Evolutionary conservation across 148 eudicot genomes (phyloP), one percentile per base, ranked within the genome.

Genomic region (Linanthus parryae): DNA sequence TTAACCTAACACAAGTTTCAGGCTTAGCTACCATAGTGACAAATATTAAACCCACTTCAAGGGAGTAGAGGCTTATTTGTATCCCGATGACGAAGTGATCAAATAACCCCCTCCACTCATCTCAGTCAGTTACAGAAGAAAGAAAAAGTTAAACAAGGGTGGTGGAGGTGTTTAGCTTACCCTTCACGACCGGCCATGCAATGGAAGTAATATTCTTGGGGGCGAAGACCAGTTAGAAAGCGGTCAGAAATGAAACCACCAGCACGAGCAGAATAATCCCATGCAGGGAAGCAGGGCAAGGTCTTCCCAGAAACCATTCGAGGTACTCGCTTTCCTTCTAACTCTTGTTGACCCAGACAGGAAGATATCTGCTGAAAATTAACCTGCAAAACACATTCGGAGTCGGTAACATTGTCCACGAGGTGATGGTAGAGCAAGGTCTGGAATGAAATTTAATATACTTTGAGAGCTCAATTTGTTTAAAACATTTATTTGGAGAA

Each of bases 131-230:
- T n/a, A n/a, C n/a, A n/a, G n/a, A n/a, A n/a, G n/a, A n/a, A n/a
- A n/a, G n/a, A n/a, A n/a, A n/a, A n/a, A n/a, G n/a, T n/a, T n/a
- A n/a, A n/a, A n/a, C n/a, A n/a, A n/a, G n/a, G n/a, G n/a, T n/a
- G n/a, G n/a, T n/a, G n/a, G n/a, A n/a, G n/a, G n/a, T n/a, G n/a
- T n/a, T 58, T 17, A 15, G 5, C 52, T 69, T 81, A 92, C 98
- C 99, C 99, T 78, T 92, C 99, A 66, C 99, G 96, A 49, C 99
- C 99, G 68, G 96, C 99, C 99, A 92, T 92, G 74, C 99, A 92
- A 60, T 92, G 99, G 57, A 92, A 92, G 58, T 84, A 92, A 56
- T 84, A 92, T 59, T 92, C 99, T 57, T 87, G 94, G 21, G 96
- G 94, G 23, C 88, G 90, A 52, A 92, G 94, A 36, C 99, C 99